Base-by-base conservation (phyloP, 2,329 filamentous ascomycete genomes). In the Fusarium nelsonii region DNA sequence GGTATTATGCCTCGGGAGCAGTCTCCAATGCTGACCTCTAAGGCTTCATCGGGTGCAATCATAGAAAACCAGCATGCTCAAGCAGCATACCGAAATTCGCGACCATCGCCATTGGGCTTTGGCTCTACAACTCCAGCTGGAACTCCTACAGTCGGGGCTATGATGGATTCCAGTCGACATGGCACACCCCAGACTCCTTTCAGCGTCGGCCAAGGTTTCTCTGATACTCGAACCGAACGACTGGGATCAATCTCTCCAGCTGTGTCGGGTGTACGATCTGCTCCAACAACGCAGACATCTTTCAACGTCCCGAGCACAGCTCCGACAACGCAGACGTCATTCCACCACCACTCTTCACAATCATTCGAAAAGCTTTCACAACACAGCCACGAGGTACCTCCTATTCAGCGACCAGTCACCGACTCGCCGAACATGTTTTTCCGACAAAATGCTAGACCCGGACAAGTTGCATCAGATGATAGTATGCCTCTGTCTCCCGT, bases 401-500 rank as follows among this genome's bases (percentile, higher is more conserved):
- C 65, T 32, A 26, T 56, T 11, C 73, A 69, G 39, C 61, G 58
- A 44, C 63, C 61, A 43, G 55, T 43, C 14, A 59, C 64, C 10
- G 58, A 64, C 28, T 71, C 71, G 16, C 64, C 68, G 7, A 71
- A 46, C 26, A 58, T 64, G 43, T 69, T 68, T 20, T 60, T 68
- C 16, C 52, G 48, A 12, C 51, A 65, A 33, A 69, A 70, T 12
- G 37, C 18, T 16, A 51, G 61, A 26, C 20, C 56, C 46, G 49
- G 46, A 7, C 68, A 61, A 28, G 44, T 53, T 18, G 58, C 23
- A n/a, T 32, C 23, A 39, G 44, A 45, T 50, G 55, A 52, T 16
- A 58, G 64, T 18, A 58, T 73, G 39, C 71, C 73, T 8, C 57
- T 65, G 20, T 75, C 73, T 36, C 73, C 73, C 20, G 60, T 74